A percentile compares a stretch with the other conserved stretches of the same genome.
Conservation (phyloP, 352 stramenopile genomes). For the Paralagenidium karlingii region DNA sequence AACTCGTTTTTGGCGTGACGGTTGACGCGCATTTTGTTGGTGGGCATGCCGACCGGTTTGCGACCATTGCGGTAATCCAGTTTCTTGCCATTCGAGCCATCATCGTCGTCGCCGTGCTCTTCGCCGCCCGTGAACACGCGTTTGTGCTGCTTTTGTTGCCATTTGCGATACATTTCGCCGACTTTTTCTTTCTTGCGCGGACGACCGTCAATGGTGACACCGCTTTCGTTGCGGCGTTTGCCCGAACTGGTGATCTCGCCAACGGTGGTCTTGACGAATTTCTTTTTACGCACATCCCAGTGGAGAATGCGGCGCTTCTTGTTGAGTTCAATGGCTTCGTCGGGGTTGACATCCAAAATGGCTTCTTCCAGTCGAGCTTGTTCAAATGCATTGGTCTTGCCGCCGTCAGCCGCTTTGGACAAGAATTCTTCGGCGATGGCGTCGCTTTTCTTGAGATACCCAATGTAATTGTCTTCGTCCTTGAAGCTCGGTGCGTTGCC, state of each 20-base stretch:
- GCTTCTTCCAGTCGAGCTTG: constrained; percentile 89
- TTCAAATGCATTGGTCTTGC: constrained; percentile 66
- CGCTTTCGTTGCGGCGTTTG: constrained; percentile 79
- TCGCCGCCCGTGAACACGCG: constrained; percentile 57
- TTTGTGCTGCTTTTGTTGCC: constrained; percentile 86
- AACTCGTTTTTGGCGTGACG: constrained; percentile 72
- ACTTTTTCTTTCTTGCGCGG: constrained; percentile 80
- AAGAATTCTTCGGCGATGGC: constrained; percentile 67
- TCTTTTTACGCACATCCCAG: constrained; percentile 98
- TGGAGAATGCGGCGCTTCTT: constrained; percentile 96
- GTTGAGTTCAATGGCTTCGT: constrained; percentile 96
- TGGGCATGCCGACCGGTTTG: constrained; percentile 43
- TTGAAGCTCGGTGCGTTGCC: constrained; percentile 23
- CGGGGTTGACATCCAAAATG: constrained; percentile 96
- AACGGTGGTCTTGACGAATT: constrained; percentile 90
- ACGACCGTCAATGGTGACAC: constrained; percentile 28
- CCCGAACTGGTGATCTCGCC: constrained; percentile 79
- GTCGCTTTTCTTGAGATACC: constrained; percentile 70
- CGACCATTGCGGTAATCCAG: constrained; percentile 71
- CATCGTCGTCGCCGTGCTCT: constrained; percentile 47
- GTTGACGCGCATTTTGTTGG: constrained; percentile 39
- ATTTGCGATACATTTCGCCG: constrained; percentile 92
- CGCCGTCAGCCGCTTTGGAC: constrained; percentile 52
- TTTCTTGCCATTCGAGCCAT: constrained; percentile 14
- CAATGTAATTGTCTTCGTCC: constrained; percentile 79